phyloP scores from a whole-genome alignment of 2,329 filamentous ascomycete genomes.

The Basipetospora chlamydospora region DNA sequence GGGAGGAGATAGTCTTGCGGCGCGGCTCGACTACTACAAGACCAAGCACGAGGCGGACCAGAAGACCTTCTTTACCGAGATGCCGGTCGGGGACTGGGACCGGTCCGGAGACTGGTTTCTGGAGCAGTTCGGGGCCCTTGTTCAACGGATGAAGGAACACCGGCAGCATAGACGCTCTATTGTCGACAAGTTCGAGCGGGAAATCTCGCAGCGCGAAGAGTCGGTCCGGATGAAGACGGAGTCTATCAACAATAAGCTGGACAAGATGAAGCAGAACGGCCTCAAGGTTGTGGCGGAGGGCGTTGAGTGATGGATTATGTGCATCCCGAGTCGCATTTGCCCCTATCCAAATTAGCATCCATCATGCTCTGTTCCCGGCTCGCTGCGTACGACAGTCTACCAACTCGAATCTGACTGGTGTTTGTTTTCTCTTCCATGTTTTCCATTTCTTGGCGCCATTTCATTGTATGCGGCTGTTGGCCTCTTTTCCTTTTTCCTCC shows the following conservation, averaged over 20 bases:
- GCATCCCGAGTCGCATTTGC: constrained; percentile 2
- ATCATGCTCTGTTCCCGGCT: no score
- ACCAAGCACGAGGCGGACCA: constrained; percentile 30
- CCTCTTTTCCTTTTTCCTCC: neutral
- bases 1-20: constrained; percentile 25
- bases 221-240: constrained; percentile 36
- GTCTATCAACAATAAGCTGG: constrained; percentile 38
- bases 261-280: constrained; percentile 40
- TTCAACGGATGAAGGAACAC: constrained; percentile 31
- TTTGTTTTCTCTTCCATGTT: constrained; percentile 1
- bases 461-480: no score
- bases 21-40: constrained; percentile 35
- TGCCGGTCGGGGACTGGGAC: constrained; percentile 44
- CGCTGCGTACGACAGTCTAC: neutral
- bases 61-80: constrained; percentile 33
- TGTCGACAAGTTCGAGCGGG: constrained; percentile 36
- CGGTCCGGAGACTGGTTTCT: constrained; percentile 46
- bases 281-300: constrained; percentile 36
- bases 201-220: constrained; percentile 40
- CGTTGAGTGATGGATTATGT: constrained; percentile 5
- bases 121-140: constrained; percentile 34
- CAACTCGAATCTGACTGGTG: neutral
- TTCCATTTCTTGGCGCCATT: no score
- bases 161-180: constrained; percentile 34
- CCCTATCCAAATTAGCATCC: no score